Evolutionary conservation across 2,329 filamentous ascomycete species (phyloP).

Genomic region (Cladobotryum protrusum): DNA sequence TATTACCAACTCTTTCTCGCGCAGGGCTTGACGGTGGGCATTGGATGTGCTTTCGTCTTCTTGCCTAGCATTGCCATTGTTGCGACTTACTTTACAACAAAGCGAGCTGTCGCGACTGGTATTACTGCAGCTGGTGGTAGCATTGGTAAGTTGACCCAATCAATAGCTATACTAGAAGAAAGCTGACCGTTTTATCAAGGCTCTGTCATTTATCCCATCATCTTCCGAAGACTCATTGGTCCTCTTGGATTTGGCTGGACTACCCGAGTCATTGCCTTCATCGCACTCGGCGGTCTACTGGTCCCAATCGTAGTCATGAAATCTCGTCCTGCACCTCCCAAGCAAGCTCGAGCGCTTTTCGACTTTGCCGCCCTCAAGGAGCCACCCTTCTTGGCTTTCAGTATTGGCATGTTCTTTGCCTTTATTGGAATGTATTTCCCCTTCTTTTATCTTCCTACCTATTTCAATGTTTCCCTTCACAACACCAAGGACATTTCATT

Average conservation of each 20-base stretch:
- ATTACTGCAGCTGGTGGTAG: constrained; percentile 27
- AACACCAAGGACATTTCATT: constrained; percentile 19
- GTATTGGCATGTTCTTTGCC: constrained; percentile 27
- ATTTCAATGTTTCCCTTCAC: background rate
- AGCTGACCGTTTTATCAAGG: background rate
- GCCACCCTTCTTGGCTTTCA: constrained; percentile 28
- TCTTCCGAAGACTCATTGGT: constrained; percentile 26
- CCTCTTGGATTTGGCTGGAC: constrained; percentile 30
- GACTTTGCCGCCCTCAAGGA: constrained; percentile 40
- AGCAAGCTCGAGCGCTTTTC: constrained; percentile 34
- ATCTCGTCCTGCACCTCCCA: constrained; percentile 23
- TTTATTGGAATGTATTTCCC: constrained; percentile 35
- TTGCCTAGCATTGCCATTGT: constrained; percentile 30
- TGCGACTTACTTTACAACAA: constrained; percentile 26
- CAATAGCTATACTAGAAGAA: too few species aligned
- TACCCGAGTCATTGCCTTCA: constrained; percentile 23
- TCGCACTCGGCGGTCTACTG: constrained; percentile 25
- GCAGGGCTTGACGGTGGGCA: constrained; percentile 39
- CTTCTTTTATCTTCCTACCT: constrained; percentile 37
- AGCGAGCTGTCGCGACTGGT: constrained; percentile 25
- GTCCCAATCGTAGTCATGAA: constrained; percentile 34
- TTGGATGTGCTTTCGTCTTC: constrained; percentile 37
- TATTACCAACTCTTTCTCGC: constrained; percentile 42
- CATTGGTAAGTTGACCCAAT: constrained; percentile 15
- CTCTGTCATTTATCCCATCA: constrained; percentile 28